Evolutionary conservation across 345 rosid genomes (phyloP), one percentile per base, ranked within the genome.

Genomic region (Trapa bicornis): DNA sequence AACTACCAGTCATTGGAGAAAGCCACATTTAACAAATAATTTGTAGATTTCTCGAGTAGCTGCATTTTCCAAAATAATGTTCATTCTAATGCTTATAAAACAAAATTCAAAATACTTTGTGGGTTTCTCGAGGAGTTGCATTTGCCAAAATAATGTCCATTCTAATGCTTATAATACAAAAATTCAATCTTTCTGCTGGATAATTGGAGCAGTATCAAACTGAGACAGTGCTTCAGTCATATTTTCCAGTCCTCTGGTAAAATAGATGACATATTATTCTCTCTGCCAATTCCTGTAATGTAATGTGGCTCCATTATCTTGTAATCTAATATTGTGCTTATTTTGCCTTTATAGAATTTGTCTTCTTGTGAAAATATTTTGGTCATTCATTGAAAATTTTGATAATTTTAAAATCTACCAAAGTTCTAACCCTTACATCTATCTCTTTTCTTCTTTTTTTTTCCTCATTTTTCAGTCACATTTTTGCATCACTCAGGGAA

Each of bases 401-500:
- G n/a, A 54, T 6, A 22, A 22, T 54, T 54, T 54, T 22, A 54
- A 54, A 54, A 4, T 22, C 22, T n/a, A 22, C 10, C 6, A 8
- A n/a, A 54, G 60, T 54, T 22, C 11, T 54, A 54, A 54, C 60
- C 11, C 63, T 11, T 32, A 58, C 38, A 11, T 2, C 11, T 58
- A 11, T 35, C 38, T 58, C 37, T 58, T 33, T 10, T 32, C 35
- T 32, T 45, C 35, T 22, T 22, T 22, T 22, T 22, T 22, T 58
- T 32, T 12, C 9, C 32, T 16, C 29, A 57, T 5, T 11, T 37
- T 54, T 17, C 45, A 29, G 66, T 73, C 53, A 48, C 67, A 70
- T 72, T 36, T 70, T 67, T 29, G 66, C 72, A 56, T 54, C 16
- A 48, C 72, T 50, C 45, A 35, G 52, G 45, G 69, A 61, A 65